Percentiles rank a stretch among this genome's conserved stretches.
Evolutionary conservation across 2,329 filamentous ascomycete species (phyloP).

Genomic region (Fusarium nisikadoi): DNA sequence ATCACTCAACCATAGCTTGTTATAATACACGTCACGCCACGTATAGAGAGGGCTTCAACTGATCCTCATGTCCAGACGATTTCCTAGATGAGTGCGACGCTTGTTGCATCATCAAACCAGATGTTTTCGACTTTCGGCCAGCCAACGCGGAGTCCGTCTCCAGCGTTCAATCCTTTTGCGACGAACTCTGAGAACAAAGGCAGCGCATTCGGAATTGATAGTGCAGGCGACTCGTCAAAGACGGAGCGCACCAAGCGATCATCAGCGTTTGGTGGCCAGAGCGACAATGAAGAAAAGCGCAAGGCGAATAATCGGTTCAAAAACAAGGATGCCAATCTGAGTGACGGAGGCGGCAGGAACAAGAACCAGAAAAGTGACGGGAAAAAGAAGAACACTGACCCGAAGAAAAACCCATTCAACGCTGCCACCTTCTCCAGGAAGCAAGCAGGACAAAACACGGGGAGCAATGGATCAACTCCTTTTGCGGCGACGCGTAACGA

Average conservation of each 20-base stretch:
- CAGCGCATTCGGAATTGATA: conserved; percentile 49
- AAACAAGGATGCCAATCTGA: conserved; percentile 41
- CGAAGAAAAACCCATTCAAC: conserved; percentile 32
- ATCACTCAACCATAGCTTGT: conserved; percentile 20
- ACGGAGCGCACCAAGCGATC: conserved; percentile 43
- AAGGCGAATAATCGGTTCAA: conserved; percentile 44
- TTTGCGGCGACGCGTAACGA: conserved; percentile 34
- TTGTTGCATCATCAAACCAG: conserved; percentile 54
- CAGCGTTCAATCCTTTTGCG: conserved; percentile 52
- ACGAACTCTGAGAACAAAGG: conserved; percentile 34
- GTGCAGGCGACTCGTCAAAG: conserved; percentile 44
- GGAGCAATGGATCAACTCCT: conserved; percentile 32
- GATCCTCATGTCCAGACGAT: conserved; percentile 49
- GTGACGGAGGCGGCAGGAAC: conserved; percentile 40
- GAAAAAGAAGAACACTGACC: conserved; percentile 41
- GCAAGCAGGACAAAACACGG: conserved; percentile 18
- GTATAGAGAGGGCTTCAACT: conserved; percentile 28
- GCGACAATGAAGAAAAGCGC: conserved; percentile 44
- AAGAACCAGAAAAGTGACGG: conserved; percentile 41
- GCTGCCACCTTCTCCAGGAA: conserved; percentile 26
- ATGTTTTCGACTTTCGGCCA: conserved; percentile 54
- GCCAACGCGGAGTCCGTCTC: conserved; percentile 50
- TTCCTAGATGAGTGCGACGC: conserved; percentile 52
- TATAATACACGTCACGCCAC: conserved; percentile 17
- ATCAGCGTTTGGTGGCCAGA: conserved; percentile 42